A percentile compares a stretch with the other conserved stretches of the same genome.
Conservation (phyloP, 345 rosid genomes). For the Moringa oleifera region DNA sequence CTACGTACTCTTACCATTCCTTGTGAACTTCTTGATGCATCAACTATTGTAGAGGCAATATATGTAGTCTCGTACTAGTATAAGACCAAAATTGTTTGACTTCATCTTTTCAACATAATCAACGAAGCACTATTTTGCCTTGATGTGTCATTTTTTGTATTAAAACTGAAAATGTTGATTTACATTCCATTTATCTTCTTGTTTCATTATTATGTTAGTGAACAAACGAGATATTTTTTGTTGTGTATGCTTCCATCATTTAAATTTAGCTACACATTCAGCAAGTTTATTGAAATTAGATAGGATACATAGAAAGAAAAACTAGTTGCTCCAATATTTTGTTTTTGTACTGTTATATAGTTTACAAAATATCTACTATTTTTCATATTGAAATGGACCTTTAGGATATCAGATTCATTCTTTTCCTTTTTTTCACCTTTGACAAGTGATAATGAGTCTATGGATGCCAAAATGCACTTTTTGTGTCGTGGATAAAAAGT, state of each 20-base stretch:
- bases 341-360: too few species aligned
- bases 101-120: too few species aligned
- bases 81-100: conserved; percentile 87
- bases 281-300: not conserved
- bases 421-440: too few species aligned
- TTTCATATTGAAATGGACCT: too few species aligned
- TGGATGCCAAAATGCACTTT: not conserved
- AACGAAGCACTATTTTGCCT: too few species aligned
- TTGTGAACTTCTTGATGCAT: conserved; percentile 87
- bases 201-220: conserved; percentile 1
- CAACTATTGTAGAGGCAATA: conserved; percentile 95
- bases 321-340: not conserved
- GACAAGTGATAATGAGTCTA: not conserved
- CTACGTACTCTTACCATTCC: conserved; percentile 92
- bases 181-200: conserved; percentile 22
- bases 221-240: not conserved
- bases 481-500: too few species aligned
- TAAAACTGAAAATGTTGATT: conserved; percentile 7
- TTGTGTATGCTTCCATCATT: not conserved
- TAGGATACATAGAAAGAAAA: not conserved
- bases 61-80: conserved; percentile 98
- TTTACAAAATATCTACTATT: not conserved
- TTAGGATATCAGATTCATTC: too few species aligned
- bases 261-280: too few species aligned
- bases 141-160: conserved; percentile 36